These are phyloP conservation scores for Sonneratia alba DNA, from an alignment of 345 rosid species.

Conservation along the genomic window DNA sequence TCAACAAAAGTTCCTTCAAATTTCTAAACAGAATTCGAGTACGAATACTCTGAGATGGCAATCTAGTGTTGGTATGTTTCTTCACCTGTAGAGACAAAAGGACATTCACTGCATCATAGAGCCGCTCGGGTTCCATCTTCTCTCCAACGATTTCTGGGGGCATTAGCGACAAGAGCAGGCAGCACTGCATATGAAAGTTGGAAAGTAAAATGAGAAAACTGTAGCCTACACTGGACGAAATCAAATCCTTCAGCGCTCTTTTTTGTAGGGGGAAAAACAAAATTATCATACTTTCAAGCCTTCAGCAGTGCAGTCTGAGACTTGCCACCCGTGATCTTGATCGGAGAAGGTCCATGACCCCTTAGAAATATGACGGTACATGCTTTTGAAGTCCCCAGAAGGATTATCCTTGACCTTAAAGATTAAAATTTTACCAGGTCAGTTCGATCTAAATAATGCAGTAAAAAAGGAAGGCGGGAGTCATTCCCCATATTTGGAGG, in stretches of 20 bases:
- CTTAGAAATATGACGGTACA: conserved; percentile 37
- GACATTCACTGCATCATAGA: conserved; percentile 35
- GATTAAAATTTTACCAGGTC: no score
- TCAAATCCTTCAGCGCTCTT: neutral
- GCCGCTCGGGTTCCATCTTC: conserved; percentile 20
- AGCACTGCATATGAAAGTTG: conserved; percentile 18
- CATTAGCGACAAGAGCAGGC: conserved; percentile 26
- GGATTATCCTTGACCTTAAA: conserved; percentile 25
- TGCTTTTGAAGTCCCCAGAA: conserved; percentile 25
- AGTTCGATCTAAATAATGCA: no score
- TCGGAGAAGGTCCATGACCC: conserved; percentile 46
- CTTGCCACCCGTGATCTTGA: conserved; percentile 47
- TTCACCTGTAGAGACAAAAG: conserved; percentile 31
- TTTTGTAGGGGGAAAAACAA: no score
- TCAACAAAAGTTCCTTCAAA: no score
- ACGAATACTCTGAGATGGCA: no score
- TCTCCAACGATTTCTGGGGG: conserved; percentile 28
- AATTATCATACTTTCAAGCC: no score
- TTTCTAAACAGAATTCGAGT: no score
- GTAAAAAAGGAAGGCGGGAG: no score
- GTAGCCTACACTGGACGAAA: neutral
- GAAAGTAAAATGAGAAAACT: neutral
- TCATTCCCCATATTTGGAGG: no score
- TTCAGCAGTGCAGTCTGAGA: conserved; percentile 10
- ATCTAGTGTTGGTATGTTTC: no score